Conservation (phyloP, 306 rosid genomes). For the Vicia faba region DNA sequence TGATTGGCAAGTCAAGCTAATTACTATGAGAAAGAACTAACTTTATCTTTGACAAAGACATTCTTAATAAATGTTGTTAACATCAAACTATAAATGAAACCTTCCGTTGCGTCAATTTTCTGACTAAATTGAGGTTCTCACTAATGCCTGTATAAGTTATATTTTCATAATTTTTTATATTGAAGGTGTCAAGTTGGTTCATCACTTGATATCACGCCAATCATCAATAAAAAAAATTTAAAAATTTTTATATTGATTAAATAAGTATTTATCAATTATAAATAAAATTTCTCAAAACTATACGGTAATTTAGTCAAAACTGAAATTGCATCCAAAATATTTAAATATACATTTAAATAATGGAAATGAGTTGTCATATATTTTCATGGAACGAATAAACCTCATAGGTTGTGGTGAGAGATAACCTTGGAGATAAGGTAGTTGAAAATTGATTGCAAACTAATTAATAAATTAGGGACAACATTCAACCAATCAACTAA, state of each 20-base stretch:
- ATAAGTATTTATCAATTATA: neutral
- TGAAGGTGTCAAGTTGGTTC: neutral
- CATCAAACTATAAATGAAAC: neutral
- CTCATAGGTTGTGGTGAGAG: neutral
- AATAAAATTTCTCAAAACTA: neutral
- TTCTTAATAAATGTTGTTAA: too few relatives aligned
- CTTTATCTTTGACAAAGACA: neutral
- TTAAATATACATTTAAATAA: neutral
- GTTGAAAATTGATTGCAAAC: slow-evolving; percentile 10
- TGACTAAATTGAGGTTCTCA: neutral
- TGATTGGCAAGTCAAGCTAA: too few relatives aligned
- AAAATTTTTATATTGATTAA: neutral
- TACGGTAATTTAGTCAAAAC: neutral
- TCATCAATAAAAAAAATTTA: neutral
- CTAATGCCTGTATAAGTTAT: neutral
- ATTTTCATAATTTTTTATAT: neutral
- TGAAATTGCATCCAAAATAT: too few relatives aligned
- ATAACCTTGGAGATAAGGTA: neutral
- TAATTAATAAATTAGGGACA: too few relatives aligned
- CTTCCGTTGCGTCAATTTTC: neutral
- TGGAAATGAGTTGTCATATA: neutral
- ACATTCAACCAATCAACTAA: too few relatives aligned
- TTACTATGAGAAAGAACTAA: too few relatives aligned
- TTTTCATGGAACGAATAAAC: neutral
- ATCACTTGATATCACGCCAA: neutral